A percentile compares a stretch with the other conserved stretches of the same genome.
Conservation (phyloP, 2,329 filamentous ascomycete species). For the Scorias spongiosa region DNA sequence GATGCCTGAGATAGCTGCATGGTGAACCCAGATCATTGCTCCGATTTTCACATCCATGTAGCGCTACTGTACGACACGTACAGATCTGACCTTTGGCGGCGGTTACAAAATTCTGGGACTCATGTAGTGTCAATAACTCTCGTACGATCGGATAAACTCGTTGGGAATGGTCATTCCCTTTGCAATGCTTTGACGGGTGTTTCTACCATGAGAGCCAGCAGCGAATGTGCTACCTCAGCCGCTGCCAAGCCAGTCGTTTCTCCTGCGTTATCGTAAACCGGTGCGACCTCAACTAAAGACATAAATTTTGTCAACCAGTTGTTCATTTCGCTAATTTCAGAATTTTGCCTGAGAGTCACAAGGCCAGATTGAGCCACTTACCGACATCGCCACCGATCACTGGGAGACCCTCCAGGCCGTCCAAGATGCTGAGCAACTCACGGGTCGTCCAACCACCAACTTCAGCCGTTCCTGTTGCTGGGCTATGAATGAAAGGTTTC, state of each 20-base stretch:
- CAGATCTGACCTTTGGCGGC: no score
- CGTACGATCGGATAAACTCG: no score
- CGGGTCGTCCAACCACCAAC: conserved; percentile 47
- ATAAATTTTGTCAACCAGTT: not conserved
- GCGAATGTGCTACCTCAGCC: conserved; percentile 37
- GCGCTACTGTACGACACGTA: no score
- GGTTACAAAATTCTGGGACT: no score
- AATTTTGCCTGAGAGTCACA: not conserved
- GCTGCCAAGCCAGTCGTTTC: conserved; percentile 42
- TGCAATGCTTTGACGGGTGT: conserved; percentile 15
- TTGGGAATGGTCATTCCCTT: not conserved
- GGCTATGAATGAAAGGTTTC: not conserved
- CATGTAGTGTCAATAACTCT: no score
- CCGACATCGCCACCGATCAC: conserved; percentile 44
- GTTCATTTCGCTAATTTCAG: no score
- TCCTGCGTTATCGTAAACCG: conserved; percentile 45
- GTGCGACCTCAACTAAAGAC: conserved; percentile 41
- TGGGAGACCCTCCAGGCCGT: conserved; percentile 42
- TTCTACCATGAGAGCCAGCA: conserved; percentile 34
- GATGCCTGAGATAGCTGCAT: no score
- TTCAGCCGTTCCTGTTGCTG: conserved; percentile 44
- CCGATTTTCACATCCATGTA: no score
- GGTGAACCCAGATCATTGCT: no score
- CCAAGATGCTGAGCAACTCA: conserved; percentile 42
- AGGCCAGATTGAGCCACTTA: conserved; percentile 11